These are phyloP conservation scores for Wickerhamiella pararugosa DNA, from an alignment of 1,139 yeast species.

Conservation along the genomic window DNA sequence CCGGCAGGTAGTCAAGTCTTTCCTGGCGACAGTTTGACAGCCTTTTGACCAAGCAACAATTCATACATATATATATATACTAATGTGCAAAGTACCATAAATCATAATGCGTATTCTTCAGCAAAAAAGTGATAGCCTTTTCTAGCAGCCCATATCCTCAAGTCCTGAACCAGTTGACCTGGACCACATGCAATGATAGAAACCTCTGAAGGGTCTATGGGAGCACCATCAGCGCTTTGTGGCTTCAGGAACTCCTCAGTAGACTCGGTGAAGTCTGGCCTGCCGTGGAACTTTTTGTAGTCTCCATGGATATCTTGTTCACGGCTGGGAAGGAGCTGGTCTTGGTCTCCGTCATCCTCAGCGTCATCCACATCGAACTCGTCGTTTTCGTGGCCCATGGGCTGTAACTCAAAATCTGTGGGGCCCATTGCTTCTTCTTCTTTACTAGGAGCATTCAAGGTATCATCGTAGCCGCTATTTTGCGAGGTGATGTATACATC, in stretches of 20 bases:
- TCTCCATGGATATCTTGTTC: conserved; percentile 11
- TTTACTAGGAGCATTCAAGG: conserved; percentile 9
- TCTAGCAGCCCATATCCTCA: conserved; percentile 30
- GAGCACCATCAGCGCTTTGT: no score
- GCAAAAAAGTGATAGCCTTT: conserved; percentile 11
- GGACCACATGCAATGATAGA: conserved; percentile 73
- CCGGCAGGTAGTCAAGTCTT: conserved; percentile 55
- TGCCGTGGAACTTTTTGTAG: conserved; percentile 15
- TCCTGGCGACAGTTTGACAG: conserved; percentile 40
- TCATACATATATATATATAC: conserved; percentile 8
- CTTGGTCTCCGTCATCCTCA: conserved; percentile 15
- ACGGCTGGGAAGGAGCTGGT: conserved; percentile 13
- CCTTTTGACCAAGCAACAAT: background rate
- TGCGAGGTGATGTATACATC: conserved; percentile 25
- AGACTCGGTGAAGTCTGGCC: conserved; percentile 18
- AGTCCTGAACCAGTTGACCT: conserved; percentile 33
- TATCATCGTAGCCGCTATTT: conserved; percentile 4
- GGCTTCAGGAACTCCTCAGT: background rate
- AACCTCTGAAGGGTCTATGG: conserved; percentile 12
- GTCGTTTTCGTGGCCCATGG: conserved; percentile 10
- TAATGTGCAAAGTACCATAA: background rate
- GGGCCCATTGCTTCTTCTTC: conserved; percentile 9
- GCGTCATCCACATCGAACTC: conserved; percentile 21
- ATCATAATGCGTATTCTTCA: conserved; percentile 10
- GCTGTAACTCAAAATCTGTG: no score